Evolutionary conservation across 306 rosid species (phyloP).

Genomic region (Malus fusca): DNA sequence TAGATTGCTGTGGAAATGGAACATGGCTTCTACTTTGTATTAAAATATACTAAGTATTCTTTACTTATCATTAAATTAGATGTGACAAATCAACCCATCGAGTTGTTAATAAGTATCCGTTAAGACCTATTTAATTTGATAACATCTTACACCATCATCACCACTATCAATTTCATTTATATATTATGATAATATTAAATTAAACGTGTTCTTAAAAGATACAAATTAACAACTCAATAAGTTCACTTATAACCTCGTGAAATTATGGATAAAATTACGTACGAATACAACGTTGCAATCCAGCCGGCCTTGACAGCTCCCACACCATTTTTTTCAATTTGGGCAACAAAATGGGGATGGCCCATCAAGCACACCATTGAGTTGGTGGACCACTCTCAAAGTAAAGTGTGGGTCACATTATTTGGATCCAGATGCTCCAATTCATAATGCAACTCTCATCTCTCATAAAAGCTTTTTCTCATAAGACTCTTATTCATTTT

Average conservation of each 20-base stretch:
- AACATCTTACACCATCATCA: too few relatives aligned
- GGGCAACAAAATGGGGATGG: slow-evolving; percentile 27
- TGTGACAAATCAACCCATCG: too few relatives aligned
- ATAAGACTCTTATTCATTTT: neutral
- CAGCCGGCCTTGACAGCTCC: slow-evolving; percentile 47
- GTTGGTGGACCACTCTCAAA: slow-evolving; percentile 56
- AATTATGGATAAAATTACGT: slow-evolving; percentile 3
- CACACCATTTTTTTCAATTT: neutral
- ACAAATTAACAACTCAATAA: too few relatives aligned
- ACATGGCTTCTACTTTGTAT: neutral
- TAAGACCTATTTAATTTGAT: too few relatives aligned
- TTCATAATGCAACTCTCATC: slow-evolving; percentile 37
- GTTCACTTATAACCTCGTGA: neutral
- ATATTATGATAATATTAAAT: too few relatives aligned
- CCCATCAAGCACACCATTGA: slow-evolving; percentile 43
- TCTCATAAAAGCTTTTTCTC: slow-evolving; percentile 16
- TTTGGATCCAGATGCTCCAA: slow-evolving; percentile 40
- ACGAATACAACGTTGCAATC: slow-evolving; percentile 1
- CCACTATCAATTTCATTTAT: too few relatives aligned
- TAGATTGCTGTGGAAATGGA: slow-evolving; percentile 10
- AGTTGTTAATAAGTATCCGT: too few relatives aligned
- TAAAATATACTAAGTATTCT: neutral
- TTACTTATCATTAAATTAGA: neutral
- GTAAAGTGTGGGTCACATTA: slow-evolving; percentile 41
- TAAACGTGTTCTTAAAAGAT: too few relatives aligned